Conservation (phyloP, 2,329 filamentous ascomycete species). For the Sporothrix luriei region DNA sequence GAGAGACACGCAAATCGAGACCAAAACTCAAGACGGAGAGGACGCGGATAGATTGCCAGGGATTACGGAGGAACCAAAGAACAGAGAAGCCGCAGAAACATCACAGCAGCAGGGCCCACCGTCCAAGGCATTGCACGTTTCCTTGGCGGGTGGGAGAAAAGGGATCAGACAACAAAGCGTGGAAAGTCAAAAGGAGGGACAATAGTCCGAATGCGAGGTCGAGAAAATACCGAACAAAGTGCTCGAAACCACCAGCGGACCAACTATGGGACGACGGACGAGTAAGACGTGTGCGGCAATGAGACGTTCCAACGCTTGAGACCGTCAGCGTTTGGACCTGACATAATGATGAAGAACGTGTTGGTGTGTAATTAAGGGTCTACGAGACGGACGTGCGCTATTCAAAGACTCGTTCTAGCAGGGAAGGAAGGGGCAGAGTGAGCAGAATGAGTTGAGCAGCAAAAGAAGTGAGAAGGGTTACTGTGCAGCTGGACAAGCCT, state of each 20-base stretch:
- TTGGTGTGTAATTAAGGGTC: too few relatives aligned
- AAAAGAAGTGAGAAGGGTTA: not conserved
- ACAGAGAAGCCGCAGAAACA: not conserved
- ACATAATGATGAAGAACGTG: not conserved
- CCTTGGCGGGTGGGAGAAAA: not conserved
- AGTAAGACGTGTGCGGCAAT: too few relatives aligned
- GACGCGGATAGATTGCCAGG: constrained; percentile 22
- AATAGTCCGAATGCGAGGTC: not conserved
- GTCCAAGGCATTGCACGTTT: not conserved
- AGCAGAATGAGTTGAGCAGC: too few relatives aligned
- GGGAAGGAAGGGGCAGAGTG: not conserved
- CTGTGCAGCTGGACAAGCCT: not conserved
- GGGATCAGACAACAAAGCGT: not conserved
- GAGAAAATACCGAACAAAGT: constrained; percentile 13
- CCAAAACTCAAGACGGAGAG: constrained; percentile 7
- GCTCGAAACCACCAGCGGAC: not conserved
- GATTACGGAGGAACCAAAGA: not conserved
- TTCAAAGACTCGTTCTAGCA: constrained; percentile 1
- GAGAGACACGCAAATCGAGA: not conserved
- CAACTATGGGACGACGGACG: not conserved
- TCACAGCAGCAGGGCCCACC: not conserved
- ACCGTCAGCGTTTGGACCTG: not conserved
- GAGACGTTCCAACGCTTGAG: not conserved
- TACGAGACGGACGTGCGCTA: not conserved
- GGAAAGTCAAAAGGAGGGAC: constrained; percentile 1